A percentile compares a stretch with the other conserved stretches of the same genome.
Evolutionary conservation across 805 yeast species (phyloP).

Genomic region (Suhomyces pyralidae): DNA sequence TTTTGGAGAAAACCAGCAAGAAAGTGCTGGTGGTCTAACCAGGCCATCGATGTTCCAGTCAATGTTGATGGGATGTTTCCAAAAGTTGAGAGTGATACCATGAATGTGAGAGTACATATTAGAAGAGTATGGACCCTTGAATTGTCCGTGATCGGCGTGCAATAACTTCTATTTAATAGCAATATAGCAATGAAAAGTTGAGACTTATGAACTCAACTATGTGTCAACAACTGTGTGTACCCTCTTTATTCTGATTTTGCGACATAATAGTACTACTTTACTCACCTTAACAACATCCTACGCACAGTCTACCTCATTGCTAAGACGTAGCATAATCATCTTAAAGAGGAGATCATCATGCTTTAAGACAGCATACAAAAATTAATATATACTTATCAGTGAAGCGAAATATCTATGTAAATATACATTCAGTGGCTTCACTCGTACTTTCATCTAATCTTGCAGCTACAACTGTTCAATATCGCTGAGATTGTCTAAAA

Average conservation of each 20-base stretch:
- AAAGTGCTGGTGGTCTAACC: constrained; percentile 96
- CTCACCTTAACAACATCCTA: too few relatives aligned
- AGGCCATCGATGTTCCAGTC: constrained; percentile 46
- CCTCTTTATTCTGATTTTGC: too few relatives aligned
- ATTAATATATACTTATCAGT: too few relatives aligned
- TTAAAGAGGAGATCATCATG: too few relatives aligned
- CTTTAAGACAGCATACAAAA: too few relatives aligned
- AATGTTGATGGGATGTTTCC: constrained; percentile 20
- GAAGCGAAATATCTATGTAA: too few relatives aligned
- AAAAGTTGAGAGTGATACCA: constrained; percentile 20
- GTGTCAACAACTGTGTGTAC: too few relatives aligned
- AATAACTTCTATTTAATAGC: constrained; percentile 24
- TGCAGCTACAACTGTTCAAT: not conserved
- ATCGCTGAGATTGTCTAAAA: not conserved
- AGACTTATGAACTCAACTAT: not conserved
- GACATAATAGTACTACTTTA: too few relatives aligned
- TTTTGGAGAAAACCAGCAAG: constrained; percentile 99
- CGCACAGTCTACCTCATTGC: too few relatives aligned
- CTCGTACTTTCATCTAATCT: not conserved
- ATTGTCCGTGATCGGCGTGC: constrained; percentile 83
- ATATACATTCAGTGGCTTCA: not conserved
- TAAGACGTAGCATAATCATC: too few relatives aligned
- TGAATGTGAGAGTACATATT: constrained; percentile 66
- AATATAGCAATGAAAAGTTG: not conserved
- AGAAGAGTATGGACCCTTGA: constrained; percentile 97